Percentiles rank a stretch among this genome's conserved stretches.
Evolutionary conservation across 2,329 filamentous ascomycete species (phyloP).

Genomic region (Colletotrichum lini): DNA sequence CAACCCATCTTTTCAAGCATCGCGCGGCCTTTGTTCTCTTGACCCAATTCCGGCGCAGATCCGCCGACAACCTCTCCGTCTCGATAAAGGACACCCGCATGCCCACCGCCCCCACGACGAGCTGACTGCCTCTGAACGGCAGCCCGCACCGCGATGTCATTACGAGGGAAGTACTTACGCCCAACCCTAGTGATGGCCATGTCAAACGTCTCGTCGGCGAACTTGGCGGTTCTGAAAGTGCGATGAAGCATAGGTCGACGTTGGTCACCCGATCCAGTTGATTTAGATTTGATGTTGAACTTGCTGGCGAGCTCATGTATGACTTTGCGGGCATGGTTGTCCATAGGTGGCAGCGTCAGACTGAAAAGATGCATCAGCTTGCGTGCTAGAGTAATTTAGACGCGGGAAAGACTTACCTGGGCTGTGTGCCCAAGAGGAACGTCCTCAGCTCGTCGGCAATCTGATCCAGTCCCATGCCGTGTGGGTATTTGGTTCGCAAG

Average conservation of each 20-base stretch:
- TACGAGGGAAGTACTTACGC: slow-evolving; percentile 69
- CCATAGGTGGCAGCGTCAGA: slow-evolving; percentile 86
- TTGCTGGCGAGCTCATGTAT: slow-evolving; percentile 84
- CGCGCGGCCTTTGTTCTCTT: slow-evolving; percentile 84
- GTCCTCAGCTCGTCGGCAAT: slow-evolving; percentile 79
- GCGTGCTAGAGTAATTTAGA: neutral
- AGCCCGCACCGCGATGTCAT: slow-evolving; percentile 53
- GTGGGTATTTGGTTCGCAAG: slow-evolving; percentile 78
- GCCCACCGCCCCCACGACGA: slow-evolving; percentile 43
- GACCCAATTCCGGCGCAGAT: slow-evolving; percentile 85
- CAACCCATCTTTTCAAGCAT: slow-evolving; percentile 99
- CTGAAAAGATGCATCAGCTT: slow-evolving; percentile 56
- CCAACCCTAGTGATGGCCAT: slow-evolving; percentile 61
- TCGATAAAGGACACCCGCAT: slow-evolving; percentile 71
- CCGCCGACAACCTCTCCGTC: slow-evolving; percentile 93
- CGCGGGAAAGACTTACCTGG: slow-evolving; percentile 23
- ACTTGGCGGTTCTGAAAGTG: slow-evolving; percentile 75
- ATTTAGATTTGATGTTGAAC: slow-evolving; percentile 87
- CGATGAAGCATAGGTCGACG: slow-evolving; percentile 86
- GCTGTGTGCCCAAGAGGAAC: slow-evolving; percentile 74
- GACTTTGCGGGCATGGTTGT: slow-evolving; percentile 80
- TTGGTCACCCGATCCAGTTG: slow-evolving; percentile 78
- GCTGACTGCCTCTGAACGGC: slow-evolving; percentile 31
- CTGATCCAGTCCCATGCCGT: slow-evolving; percentile 79
- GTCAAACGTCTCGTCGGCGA: slow-evolving; percentile 70